A percentile compares a stretch with the other conserved stretches of the same genome.
Evolutionary conservation across 305 asterid species (phyloP).

Genomic region (Fraxinus sp.): DNA sequence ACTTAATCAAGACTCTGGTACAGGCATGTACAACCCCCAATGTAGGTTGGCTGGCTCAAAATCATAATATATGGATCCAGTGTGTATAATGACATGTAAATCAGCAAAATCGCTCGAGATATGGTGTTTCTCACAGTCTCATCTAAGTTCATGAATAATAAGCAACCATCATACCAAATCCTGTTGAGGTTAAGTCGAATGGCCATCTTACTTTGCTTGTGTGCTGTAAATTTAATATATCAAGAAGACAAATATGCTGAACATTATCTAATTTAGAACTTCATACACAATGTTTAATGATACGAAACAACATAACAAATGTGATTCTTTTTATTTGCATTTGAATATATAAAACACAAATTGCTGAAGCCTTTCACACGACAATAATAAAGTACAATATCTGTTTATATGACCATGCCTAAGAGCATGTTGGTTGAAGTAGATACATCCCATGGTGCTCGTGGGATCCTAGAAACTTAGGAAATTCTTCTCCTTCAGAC

Average conservation of each 20-base stretch:
- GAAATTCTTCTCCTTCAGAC: slow-evolving; percentile 32
- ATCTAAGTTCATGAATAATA: background rate
- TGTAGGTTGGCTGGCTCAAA: background rate
- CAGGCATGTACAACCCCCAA: background rate
- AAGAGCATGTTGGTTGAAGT: background rate
- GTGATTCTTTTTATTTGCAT: background rate
- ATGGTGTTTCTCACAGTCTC: background rate
- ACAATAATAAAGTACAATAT: background rate
- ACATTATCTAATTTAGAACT: background rate
- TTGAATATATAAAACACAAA: background rate
- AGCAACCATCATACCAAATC: background rate
- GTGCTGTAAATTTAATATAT: background rate
- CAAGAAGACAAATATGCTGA: background rate
- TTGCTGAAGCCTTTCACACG: background rate
- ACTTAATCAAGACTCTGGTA: background rate
- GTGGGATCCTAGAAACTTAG: slow-evolving; percentile 14
- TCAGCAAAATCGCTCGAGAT: background rate
- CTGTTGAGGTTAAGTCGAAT: background rate
- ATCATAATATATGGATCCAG: background rate
- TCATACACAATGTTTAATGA: background rate
- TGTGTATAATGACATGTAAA: background rate
- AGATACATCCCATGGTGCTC: background rate
- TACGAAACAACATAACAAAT: background rate
- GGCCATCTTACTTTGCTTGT: background rate
- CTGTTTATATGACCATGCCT: background rate